Conservation (phyloP, 768 basidiomycete genomes). For the Hygrophoropsis aurantiaca region DNA sequence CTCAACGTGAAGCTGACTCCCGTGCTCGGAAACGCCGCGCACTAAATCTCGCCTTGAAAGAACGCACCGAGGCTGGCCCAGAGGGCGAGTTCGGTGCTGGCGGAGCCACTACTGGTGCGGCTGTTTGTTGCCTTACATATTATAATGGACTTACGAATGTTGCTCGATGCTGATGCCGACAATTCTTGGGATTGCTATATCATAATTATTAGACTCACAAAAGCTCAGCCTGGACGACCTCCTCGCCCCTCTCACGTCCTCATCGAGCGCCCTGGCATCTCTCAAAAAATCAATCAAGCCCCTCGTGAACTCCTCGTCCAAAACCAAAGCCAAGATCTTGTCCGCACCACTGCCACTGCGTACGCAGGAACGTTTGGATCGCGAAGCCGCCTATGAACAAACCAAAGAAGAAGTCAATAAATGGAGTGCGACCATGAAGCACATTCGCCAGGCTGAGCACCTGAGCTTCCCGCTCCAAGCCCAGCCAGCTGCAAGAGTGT, state of each 20-base stretch:
- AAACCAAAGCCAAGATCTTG: constrained; percentile 58
- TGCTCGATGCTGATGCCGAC: neutral
- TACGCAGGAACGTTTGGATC: constrained; percentile 85
- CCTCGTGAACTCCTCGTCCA: constrained; percentile 25
- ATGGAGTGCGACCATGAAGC: constrained; percentile 91
- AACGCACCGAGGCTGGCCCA: constrained; percentile 74
- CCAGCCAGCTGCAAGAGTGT: constrained; percentile 50
- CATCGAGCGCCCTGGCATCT: constrained; percentile 48
- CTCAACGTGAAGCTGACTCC: no score
- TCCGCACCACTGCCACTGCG: constrained; percentile 85
- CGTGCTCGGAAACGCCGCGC: constrained; percentile 18
- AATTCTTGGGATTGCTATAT: neutral
- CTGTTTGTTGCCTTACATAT: neutral
- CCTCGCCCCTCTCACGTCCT: constrained; percentile 66
- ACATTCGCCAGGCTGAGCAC: constrained; percentile 89
- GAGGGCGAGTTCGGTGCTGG: constrained; percentile 79
- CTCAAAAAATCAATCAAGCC: constrained; percentile 72
- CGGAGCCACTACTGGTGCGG: constrained; percentile 40
- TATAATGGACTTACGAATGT: neutral
- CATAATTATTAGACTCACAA: constrained; percentile 44
- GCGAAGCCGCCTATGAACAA: constrained; percentile 92
- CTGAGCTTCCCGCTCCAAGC: constrained; percentile 84
- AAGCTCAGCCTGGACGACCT: constrained; percentile 74
- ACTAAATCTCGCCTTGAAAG: constrained; percentile 43
- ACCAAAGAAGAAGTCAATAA: constrained; percentile 92